A percentile compares a stretch with the other conserved stretches of the same genome.
Conservation (phyloP, 805 yeast species). For the Kuraishia capsulata region DNA sequence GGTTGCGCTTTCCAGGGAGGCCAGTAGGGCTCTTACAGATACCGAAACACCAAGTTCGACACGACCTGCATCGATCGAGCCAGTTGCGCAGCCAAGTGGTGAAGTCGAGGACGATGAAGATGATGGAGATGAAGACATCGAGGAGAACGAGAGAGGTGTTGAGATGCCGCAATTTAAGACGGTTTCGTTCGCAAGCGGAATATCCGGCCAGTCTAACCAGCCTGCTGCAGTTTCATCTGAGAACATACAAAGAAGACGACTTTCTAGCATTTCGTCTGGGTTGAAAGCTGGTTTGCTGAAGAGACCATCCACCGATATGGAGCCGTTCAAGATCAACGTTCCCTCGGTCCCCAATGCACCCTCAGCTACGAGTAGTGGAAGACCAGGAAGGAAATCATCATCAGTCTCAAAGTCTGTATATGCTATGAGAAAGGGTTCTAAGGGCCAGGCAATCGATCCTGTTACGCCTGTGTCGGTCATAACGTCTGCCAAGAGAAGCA, state of each 20-base stretch:
- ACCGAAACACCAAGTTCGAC: not conserved
- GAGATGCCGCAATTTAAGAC: not conserved
- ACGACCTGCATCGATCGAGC: too few relatives aligned
- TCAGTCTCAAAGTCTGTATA: too few relatives aligned
- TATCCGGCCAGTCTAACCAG: too few relatives aligned
- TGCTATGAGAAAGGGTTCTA: too few relatives aligned
- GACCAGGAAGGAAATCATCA: too few relatives aligned
- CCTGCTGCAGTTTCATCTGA: too few relatives aligned
- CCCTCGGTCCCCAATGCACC: too few relatives aligned
- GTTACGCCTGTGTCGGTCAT: too few relatives aligned
- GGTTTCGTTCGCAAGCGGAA: not conserved
- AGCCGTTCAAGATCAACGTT: conserved; percentile 5
- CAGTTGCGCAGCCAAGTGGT: too few relatives aligned
- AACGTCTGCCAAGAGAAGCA: too few relatives aligned
- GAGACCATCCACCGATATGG: conserved; percentile 4
- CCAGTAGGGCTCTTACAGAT: not conserved
- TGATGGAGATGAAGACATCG: not conserved
- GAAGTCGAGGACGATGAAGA: not conserved
- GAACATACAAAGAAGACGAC: conserved; percentile 6
- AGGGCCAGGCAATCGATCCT: too few relatives aligned
- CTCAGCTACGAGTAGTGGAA: too few relatives aligned
- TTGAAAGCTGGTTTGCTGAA: conserved; percentile 5
- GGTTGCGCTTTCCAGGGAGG: not conserved
- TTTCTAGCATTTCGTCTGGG: conserved; percentile 10
- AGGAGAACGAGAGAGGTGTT: conserved; percentile 1